A percentile compares a stretch with the other conserved stretches of the same genome.
phyloP scores from a whole-genome alignment of 352 stramenopile species.

The Aphanomyces astaci region DNA sequence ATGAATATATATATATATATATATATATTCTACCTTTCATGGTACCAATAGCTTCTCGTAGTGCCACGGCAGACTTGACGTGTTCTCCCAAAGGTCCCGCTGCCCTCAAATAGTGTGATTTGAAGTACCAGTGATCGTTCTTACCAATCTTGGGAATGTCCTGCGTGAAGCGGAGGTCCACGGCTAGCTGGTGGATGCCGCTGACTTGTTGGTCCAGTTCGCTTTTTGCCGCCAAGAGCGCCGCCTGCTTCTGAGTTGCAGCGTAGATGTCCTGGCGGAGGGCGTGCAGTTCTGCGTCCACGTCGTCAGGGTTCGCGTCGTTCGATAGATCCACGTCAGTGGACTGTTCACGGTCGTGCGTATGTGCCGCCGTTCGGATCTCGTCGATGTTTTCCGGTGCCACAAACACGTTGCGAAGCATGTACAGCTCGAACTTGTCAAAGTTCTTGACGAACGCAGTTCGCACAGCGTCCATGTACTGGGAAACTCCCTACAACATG shows the following conservation, averaged over 20 bases:
- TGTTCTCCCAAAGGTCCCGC: background rate
- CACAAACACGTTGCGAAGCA: slow-evolving; percentile 64
- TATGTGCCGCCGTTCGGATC: slow-evolving; percentile 5
- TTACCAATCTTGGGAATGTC: slow-evolving; percentile 11
- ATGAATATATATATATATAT: too few relatives aligned
- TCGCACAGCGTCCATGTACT: slow-evolving; percentile 57
- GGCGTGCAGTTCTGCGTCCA: slow-evolving; percentile 3
- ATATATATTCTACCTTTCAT: slow-evolving; percentile 3
- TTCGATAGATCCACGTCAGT: background rate
- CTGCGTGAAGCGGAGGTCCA: slow-evolving; percentile 7
- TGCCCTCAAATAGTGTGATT: background rate
- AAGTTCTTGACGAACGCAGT: slow-evolving; percentile 72
- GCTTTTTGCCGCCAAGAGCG: background rate
- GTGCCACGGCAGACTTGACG: slow-evolving; percentile 7
- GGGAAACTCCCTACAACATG: slow-evolving; percentile 37
- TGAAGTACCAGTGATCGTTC: background rate
- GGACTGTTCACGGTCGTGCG: background rate
- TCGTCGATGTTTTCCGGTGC: slow-evolving; percentile 40
- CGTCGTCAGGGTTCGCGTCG: background rate
- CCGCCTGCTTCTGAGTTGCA: slow-evolving; percentile 4
- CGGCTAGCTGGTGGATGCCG: background rate
- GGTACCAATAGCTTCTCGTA: slow-evolving; percentile 2
- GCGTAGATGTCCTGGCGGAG: slow-evolving; percentile 9
- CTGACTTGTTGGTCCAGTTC: slow-evolving; percentile 1
- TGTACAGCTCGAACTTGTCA: slow-evolving; percentile 76